Base-by-base conservation (phyloP, 805 yeast genomes). In the Candida jianshihensis region DNA sequence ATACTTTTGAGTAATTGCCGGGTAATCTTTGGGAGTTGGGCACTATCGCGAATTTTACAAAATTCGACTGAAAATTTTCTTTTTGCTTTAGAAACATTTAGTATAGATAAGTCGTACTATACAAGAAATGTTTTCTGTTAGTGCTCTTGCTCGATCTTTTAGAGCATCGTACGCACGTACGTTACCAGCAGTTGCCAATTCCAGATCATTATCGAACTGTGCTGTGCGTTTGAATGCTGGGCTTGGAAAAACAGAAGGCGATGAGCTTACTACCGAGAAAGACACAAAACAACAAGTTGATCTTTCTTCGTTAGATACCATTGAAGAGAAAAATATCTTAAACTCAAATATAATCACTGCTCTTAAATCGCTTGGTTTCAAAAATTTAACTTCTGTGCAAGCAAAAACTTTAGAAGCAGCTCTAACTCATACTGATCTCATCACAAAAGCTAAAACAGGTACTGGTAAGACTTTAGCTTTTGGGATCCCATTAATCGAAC, bases 391-490 rank as follows among this genome's bases (percentile, higher is more conserved):
- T 1, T 73, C 78, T 4, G 90, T 83, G 20, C 94, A 84, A 56
- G 71, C 73, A 39, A 64, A 69, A 45, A 66, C 88, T 11, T 68
- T 83, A 31, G 63, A 68, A 33, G 81, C 84, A 17, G 68, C 75
- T 29, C 60, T 82, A 27, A 51, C 63, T 27, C 63, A 70, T n/a
- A 57, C 66, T 14, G 89, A 90, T 45, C 66, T 86, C 30, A 86
- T 88, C 17, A 88, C 87, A 26, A 71, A 95, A 51, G 96, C 97
- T 19, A 86, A 86, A 57, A 88, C 97, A 4, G 97, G 97, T 56
- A 88, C 97, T 2, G 97, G 97, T 52, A 88, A 88, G 58, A 88
- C 97, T 0, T 75, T 84, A 43, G 94, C 96, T 1, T 88, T 86
- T 57, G 81, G 89, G 41, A 66, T 89, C 30, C 96, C 96, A 3